Conservation (phyloP, 495 filamentous ascomycete species). For the Xylona heveae region DNA sequence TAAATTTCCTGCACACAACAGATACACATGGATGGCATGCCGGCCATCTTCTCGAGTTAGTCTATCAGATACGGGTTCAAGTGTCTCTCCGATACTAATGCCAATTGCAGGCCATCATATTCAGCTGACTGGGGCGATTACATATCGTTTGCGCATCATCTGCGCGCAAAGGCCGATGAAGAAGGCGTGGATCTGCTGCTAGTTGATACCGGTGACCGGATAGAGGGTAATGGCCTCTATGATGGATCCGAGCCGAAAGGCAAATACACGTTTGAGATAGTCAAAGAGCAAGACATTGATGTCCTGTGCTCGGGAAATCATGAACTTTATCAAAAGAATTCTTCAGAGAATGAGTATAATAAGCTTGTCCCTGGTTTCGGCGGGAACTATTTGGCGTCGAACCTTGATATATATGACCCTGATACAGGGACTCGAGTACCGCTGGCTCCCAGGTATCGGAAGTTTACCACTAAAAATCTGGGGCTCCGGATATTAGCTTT, state of each 20-base stretch:
- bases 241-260: slow-evolving; percentile 78
- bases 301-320: slow-evolving; percentile 81
- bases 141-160: slow-evolving; percentile 70
- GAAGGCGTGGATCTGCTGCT: slow-evolving; percentile 67
- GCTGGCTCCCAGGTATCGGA: slow-evolving; percentile 61
- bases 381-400: slow-evolving; percentile 64
- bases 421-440: slow-evolving; percentile 46
- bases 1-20: slow-evolving; percentile 90
- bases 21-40: slow-evolving; percentile 93
- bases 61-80: slow-evolving; percentile 7
- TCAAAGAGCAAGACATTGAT: slow-evolving; percentile 64
- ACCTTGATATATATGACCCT: slow-evolving; percentile 71
- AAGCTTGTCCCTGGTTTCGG: slow-evolving; percentile 60
- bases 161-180: slow-evolving; percentile 56
- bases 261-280: slow-evolving; percentile 66
- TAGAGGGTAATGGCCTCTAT: slow-evolving; percentile 90
- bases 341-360: slow-evolving; percentile 54
- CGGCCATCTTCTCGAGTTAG: slow-evolving; percentile 76
- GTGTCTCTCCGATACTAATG: slow-evolving; percentile 4
- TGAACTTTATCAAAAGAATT: slow-evolving; percentile 68
- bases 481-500: slow-evolving; percentile 68
- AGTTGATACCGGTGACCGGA: slow-evolving; percentile 81
- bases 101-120: slow-evolving; percentile 43
- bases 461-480: slow-evolving; percentile 76
- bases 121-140: slow-evolving; percentile 97